These are phyloP conservation scores for Penicillium cinerascens DNA, from an alignment of 495 filamentous ascomycete species.

Conservation along the genomic window DNA sequence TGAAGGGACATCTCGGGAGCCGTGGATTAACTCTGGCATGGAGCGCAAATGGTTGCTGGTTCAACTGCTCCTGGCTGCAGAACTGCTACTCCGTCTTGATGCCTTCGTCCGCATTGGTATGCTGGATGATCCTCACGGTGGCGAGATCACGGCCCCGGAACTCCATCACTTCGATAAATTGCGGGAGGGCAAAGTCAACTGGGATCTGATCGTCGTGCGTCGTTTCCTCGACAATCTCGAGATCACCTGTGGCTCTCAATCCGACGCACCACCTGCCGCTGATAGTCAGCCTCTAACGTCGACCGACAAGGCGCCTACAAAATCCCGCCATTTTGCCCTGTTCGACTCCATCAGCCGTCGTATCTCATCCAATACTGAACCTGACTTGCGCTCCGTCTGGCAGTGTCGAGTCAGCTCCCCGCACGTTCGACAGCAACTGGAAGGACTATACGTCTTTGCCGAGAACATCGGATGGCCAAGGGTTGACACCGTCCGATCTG, in stretches of 20 bases:
- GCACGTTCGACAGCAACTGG: constrained; percentile 43
- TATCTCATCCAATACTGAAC: constrained; percentile 8
- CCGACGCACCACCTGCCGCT: background rate
- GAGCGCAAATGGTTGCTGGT: constrained; percentile 76
- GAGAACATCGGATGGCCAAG: constrained; percentile 50
- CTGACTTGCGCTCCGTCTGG: constrained; percentile 29
- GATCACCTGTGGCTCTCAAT: constrained; percentile 25
- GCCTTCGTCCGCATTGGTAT: constrained; percentile 55
- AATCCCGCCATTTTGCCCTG: constrained; percentile 22
- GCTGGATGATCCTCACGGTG: constrained; percentile 46
- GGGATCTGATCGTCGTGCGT: constrained; percentile 74
- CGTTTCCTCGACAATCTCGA: constrained; percentile 73
- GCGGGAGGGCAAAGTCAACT: constrained; percentile 66
- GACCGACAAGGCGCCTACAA: constrained; percentile 26
- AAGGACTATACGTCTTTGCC: constrained; percentile 49
- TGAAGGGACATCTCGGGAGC: constrained; percentile 30
- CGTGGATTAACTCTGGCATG: constrained; percentile 36
- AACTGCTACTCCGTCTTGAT: constrained; percentile 73
- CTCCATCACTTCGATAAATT: constrained; percentile 60
- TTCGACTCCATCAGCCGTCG: constrained; percentile 27
- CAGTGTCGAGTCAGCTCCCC: constrained; percentile 38
- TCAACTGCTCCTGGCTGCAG: constrained; percentile 73
- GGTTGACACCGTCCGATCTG: constrained; percentile 30
- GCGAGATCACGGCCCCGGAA: constrained; percentile 54
- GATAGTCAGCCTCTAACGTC: background rate